These are phyloP conservation scores for Citrus maxima DNA, from an alignment of 345 rosid species.

Conservation along the genomic window DNA sequence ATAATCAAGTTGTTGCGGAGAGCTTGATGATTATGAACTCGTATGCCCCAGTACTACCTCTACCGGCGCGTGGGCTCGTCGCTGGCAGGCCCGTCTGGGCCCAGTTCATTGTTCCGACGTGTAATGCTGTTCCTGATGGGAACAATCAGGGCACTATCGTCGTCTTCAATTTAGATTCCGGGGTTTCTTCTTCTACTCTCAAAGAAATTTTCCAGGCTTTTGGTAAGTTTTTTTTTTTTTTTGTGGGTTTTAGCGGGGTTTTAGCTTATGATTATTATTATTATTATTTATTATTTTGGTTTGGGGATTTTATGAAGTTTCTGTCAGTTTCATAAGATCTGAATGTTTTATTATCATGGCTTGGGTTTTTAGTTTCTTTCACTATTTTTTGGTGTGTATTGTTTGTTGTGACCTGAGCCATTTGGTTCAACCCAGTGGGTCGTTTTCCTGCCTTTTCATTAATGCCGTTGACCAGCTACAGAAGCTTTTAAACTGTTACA, in stretches of 20 bases:
- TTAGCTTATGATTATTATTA: neutral
- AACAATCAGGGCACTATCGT: constrained; percentile 88
- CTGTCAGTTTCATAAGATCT: constrained; percentile 9
- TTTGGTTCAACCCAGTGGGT: constrained; percentile 13
- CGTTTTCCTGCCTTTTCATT: constrained; percentile 6
- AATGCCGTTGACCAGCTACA: neutral
- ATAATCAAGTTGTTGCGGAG: neutral
- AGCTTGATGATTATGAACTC: neutral
- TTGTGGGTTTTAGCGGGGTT: constrained; percentile 7
- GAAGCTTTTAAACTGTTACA: neutral
- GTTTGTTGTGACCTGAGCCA: neutral
- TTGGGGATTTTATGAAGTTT: neutral
- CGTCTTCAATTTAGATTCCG: constrained; percentile 72
- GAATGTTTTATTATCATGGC: constrained; percentile 9
- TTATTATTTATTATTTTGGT: neutral
- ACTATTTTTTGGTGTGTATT: neutral
- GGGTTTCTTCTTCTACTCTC: constrained; percentile 51
- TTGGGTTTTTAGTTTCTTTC: neutral
- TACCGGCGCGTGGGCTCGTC: constrained; percentile 46
- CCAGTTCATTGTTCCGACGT: constrained; percentile 59
- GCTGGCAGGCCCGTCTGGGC: constrained; percentile 66
- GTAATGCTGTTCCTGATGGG: constrained; percentile 58
- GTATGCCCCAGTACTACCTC: constrained; percentile 9
- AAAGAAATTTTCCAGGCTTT: constrained; percentile 54
- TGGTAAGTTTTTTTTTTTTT: constrained; percentile 35